Evolutionary conservation across 768 basidiomycete genomes (phyloP), one percentile per base, ranked within the genome.

Genomic region (Naematelia encephala): DNA sequence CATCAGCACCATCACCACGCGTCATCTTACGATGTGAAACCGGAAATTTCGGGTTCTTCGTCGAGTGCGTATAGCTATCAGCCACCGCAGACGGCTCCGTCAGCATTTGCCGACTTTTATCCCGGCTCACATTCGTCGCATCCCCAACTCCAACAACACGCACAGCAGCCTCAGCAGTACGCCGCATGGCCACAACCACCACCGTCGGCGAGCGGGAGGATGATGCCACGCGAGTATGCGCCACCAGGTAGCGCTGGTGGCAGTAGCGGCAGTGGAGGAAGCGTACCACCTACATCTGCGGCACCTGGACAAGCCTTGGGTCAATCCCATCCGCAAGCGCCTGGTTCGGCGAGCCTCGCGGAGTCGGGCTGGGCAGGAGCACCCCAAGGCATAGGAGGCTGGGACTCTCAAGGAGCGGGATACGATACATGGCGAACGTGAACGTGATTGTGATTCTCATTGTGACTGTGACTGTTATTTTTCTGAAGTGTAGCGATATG

Each of bases 81-180:
- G 28, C 63, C 63, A 12, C 63, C 63, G 14, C 48, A 54, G 2
- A 64, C 63, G 8, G 63, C 63, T 19, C 63, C 63, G 1, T 29
- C 50, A 21, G 39, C 63, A 21, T 64, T 60, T 46, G 49, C 50
- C 21, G 50, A 53, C 14, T 63, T 60, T 53, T 56, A 56, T 21
- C 19, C 44, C 45, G 52, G 42, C 21, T 28, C 45, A 5, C 48
- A 22, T 25, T 16, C 48, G 22, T 22, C 48, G 22, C 48, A 39
- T 16, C 34, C 8, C 8, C 34, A 39, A 39, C 8, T 39, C 8
- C 34, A 8, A 16, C 34, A 8, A 16, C 34, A 39, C 16, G 34
- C 34, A 8, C 34, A 39, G 34, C 34, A 8, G 34, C 16, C 34
- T 39, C 34, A 39, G 34, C 34, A 39, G 34, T 39, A 39, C 34